Evolutionary conservation across 495 filamentous ascomycete genomes (phyloP).

Genomic region (Penicillium ucsense): DNA sequence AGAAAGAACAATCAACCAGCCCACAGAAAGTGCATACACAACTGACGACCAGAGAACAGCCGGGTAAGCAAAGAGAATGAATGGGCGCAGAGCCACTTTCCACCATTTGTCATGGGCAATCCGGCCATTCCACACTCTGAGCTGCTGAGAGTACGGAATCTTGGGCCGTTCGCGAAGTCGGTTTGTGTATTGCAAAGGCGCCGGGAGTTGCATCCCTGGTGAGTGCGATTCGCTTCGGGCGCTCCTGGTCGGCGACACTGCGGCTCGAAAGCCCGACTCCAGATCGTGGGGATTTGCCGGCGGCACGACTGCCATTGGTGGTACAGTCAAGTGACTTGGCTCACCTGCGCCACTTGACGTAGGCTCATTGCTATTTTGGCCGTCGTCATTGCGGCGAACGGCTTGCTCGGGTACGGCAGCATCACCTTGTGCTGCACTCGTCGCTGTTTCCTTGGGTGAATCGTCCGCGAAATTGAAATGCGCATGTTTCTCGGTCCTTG

Average conservation of each 20-base stretch:
- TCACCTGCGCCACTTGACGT: too few species aligned
- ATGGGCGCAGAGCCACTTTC: slow-evolving; percentile 64
- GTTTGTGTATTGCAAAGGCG: slow-evolving; percentile 45
- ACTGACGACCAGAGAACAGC: slow-evolving; percentile 83
- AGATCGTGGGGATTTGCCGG: slow-evolving; percentile 9
- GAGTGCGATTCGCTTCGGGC: slow-evolving; percentile 24
- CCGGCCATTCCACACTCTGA: slow-evolving; percentile 67
- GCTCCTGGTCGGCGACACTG: slow-evolving; percentile 11
- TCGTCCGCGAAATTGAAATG: slow-evolving; percentile 51
- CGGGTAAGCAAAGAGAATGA: slow-evolving; percentile 81
- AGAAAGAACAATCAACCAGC: slow-evolving; percentile 92
- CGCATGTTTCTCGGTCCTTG: slow-evolving; percentile 22
- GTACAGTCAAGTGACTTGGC: too few species aligned
- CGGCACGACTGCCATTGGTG: not conserved
- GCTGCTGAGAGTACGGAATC: slow-evolving; percentile 58
- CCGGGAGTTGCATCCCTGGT: slow-evolving; percentile 13
- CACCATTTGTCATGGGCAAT: slow-evolving; percentile 72
- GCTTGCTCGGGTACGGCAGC: not conserved
- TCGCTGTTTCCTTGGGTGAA: slow-evolving; percentile 9
- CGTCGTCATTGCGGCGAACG: not conserved
- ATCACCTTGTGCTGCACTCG: not conserved
- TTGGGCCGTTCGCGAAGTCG: slow-evolving; percentile 48
- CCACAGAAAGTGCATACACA: slow-evolving; percentile 82
- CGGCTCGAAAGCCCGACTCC: slow-evolving; percentile 12
- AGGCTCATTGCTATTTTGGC: too few species aligned